Conservation (phyloP, 306 rosid species). For the Vigna mungo region DNA sequence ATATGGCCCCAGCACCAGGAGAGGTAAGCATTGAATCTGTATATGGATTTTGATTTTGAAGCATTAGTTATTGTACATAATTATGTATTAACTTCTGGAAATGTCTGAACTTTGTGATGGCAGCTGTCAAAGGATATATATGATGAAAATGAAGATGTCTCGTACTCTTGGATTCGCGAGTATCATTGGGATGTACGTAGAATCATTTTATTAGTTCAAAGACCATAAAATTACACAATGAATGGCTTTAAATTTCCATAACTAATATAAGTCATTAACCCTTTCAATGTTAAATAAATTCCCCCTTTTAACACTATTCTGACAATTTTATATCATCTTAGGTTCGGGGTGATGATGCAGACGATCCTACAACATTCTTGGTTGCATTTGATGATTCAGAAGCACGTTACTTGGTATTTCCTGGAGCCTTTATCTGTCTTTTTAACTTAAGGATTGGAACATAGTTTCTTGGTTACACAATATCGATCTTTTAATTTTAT, state of each 20-base stretch:
- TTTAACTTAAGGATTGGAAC: neutral
- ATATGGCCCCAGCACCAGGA: constrained; percentile 91
- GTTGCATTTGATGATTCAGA: constrained; percentile 87
- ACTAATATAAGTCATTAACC: neutral
- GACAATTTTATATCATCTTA: constrained; percentile 41
- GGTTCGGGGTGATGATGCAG: constrained; percentile 89
- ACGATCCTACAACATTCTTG: constrained; percentile 81
- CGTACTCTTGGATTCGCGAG: constrained; percentile 90
- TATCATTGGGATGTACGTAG: constrained; percentile 90
- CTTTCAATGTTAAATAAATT: neutral
- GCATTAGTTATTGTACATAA: constrained; percentile 3
- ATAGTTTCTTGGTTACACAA: constrained; percentile 6
- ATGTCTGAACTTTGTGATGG: constrained; percentile 47
- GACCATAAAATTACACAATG: neutral
- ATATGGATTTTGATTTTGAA: constrained; percentile 31
- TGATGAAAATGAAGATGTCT: constrained; percentile 86
- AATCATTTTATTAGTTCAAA: constrained; percentile 34
- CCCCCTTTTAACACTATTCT: constrained; percentile 35
- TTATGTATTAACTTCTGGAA: constrained; percentile 33
- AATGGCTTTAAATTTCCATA: neutral
- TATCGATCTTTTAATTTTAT: constrained; percentile 35
- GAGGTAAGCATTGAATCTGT: constrained; percentile 64
- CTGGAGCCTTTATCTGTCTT: constrained; percentile 31
- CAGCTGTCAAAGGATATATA: constrained; percentile 91
- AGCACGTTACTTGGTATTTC: constrained; percentile 84